phyloP scores from a whole-genome alignment of 805 yeast species.

The Barnettozyma sucrosica region DNA sequence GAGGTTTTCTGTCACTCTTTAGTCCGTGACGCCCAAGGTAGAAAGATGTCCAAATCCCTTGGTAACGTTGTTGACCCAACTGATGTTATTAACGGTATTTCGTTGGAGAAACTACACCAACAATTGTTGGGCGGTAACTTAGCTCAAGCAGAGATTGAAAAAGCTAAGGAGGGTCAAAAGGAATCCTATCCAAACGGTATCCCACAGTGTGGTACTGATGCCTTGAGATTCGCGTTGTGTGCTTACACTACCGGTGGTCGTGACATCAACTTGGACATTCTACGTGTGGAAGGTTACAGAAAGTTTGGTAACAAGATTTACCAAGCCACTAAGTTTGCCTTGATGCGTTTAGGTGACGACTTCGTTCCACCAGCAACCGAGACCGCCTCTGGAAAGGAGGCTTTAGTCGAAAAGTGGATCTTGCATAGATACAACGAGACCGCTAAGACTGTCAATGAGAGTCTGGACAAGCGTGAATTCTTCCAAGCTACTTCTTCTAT shows the following conservation, averaged over 20 bases:
- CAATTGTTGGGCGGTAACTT: constrained; percentile 77
- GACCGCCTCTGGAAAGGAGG: constrained; percentile 68
- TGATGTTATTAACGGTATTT: constrained; percentile 87
- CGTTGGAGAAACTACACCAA: constrained; percentile 71
- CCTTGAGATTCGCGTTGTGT: constrained; percentile 94
- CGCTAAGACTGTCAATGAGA: constrained; percentile 54
- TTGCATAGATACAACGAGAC: constrained; percentile 76
- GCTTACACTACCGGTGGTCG: constrained; percentile 98
- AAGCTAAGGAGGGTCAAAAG: constrained; percentile 83
- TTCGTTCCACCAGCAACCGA: constrained; percentile 71
- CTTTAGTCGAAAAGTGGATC: constrained; percentile 96
- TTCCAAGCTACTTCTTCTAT: constrained; percentile 80
- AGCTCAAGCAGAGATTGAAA: constrained; percentile 81
- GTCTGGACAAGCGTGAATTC: constrained; percentile 82
- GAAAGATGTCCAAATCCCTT: constrained; percentile 96
- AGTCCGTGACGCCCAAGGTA: constrained; percentile 98
- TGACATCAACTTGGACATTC: constrained; percentile 92
- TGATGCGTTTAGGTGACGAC: constrained; percentile 87
- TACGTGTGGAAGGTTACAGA: constrained; percentile 97
- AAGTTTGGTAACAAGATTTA: constrained; percentile 99
- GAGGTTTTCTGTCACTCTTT: constrained; percentile 98
- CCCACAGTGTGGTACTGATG: constrained; percentile 99
- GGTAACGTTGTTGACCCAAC: constrained; percentile 96
- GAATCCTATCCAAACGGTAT: constrained; percentile 93
- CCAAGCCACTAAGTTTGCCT: constrained; percentile 96